phyloP scores from a whole-genome alignment of 2,329 filamentous ascomycete species.

The Camillea tinctor region DNA sequence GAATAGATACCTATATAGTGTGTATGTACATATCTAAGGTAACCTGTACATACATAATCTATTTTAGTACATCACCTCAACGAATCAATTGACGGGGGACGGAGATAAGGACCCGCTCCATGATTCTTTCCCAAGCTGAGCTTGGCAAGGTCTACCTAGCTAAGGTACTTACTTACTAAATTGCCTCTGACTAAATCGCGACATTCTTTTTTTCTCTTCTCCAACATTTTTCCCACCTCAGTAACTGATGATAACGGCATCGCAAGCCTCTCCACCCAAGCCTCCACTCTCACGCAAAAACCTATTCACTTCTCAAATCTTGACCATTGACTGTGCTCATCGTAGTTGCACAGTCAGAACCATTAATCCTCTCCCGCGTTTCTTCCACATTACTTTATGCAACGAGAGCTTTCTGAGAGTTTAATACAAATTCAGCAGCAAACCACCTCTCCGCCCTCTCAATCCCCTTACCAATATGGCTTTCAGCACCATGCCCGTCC shows the following conservation, averaged over 20 bases:
- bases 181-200: background rate
- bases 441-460: constrained; percentile 34
- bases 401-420: constrained; percentile 51
- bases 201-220: background rate
- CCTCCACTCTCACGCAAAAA: background rate
- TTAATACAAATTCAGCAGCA: constrained; percentile 24
- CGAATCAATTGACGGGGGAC: background rate
- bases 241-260: background rate
- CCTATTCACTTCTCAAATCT: constrained; percentile 1
- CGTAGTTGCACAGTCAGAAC: constrained; percentile 49
- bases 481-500: constrained; percentile 45
- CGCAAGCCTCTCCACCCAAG: background rate
- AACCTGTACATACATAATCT: no score
- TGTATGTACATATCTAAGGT: no score
- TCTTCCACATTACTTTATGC: constrained; percentile 59
- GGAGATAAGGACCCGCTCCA: background rate
- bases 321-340: constrained; percentile 49
- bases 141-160: no score
- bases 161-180: no score
- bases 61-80: background rate
- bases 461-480: constrained; percentile 56
- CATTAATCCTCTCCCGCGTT: constrained; percentile 26
- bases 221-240: background rate
- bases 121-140: background rate
- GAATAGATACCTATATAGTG: no score